Evolutionary conservation across 1,284 basidiomycete genomes (phyloP).

Genomic region (Leccinum solheimii): DNA sequence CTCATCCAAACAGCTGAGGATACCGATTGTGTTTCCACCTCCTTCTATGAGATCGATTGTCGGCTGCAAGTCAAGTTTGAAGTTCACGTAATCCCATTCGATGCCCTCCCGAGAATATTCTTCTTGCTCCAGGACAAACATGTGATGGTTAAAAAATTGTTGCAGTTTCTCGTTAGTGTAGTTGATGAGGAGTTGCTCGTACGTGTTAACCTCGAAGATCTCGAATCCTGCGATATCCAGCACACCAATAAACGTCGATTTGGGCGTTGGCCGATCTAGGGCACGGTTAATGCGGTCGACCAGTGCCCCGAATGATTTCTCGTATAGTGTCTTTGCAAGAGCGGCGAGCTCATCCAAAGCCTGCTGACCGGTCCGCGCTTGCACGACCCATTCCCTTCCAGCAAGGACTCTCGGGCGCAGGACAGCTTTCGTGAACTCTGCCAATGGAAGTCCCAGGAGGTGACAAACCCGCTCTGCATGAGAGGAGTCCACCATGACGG

Average conservation of each 20-base stretch:
- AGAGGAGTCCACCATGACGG: constrained; percentile 78
- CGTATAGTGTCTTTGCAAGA: constrained; percentile 95
- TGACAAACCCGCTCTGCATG: constrained; percentile 92
- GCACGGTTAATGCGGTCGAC: constrained; percentile 96
- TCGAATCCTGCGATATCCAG: constrained; percentile 99
- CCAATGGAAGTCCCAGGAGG: constrained; percentile 87
- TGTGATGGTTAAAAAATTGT: constrained; percentile 99
- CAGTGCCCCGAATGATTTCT: constrained; percentile 92
- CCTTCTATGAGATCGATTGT: constrained; percentile 98
- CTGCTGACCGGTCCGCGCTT: constrained; percentile 89
- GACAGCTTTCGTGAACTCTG: constrained; percentile 88
- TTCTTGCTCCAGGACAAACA: constrained; percentile 99
- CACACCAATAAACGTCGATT: constrained; percentile 97
- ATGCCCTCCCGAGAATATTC: constrained; percentile 98
- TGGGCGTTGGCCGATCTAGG: constrained; percentile 88
- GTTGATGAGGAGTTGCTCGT: constrained; percentile 99
- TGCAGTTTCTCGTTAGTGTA: constrained; percentile 98
- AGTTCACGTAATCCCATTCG: constrained; percentile 99
- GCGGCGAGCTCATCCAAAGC: constrained; percentile 92
- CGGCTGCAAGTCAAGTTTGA: constrained; percentile 95
- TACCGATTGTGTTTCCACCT: constrained; percentile 73
- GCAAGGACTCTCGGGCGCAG: constrained; percentile 89
- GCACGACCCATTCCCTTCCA: constrained; percentile 96
- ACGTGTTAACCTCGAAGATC: constrained; percentile 89
- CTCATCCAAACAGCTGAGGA: constrained; percentile 93